Percentiles rank a stretch among this genome's conserved stretches.
Evolutionary conservation across 495 filamentous ascomycete genomes (phyloP).

Genomic region (Tuber indicum): DNA sequence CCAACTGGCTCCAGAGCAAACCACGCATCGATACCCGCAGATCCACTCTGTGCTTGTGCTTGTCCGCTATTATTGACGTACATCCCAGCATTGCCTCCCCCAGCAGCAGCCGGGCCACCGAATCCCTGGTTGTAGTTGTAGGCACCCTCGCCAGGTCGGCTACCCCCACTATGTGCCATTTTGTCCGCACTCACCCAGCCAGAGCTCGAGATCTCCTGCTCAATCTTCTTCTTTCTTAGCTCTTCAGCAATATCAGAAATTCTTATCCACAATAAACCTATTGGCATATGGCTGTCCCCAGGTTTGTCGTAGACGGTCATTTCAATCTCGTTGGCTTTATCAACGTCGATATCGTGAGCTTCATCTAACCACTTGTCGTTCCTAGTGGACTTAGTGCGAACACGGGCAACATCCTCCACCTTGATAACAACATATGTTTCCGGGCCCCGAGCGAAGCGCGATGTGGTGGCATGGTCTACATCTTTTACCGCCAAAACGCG

Average conservation of each 20-base stretch:
- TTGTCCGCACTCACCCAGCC: conserved; percentile 97
- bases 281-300: conserved; percentile 80
- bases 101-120: conserved; percentile 25
- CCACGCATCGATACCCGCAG: conserved; percentile 70
- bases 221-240: conserved; percentile 94
- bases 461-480: conserved; percentile 85
- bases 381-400: conserved; percentile 77
- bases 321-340: conserved; percentile 98
- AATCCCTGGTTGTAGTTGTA: conserved; percentile 46
- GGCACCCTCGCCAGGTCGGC: conserved; percentile 33
- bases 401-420: conserved; percentile 86
- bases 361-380: conserved; percentile 89
- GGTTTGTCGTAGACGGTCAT: conserved; percentile 95
- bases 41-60: conserved; percentile 17
- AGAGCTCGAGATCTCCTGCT: conserved; percentile 78
- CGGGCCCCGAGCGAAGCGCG: conserved; percentile 78
- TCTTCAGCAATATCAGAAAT: conserved; percentile 97
- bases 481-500: conserved; percentile 82
- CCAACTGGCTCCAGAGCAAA: conserved; percentile 94
- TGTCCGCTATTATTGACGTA: conserved; percentile 34
- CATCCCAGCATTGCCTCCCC: conserved; percentile 24
- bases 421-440: conserved; percentile 95
- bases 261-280: conserved; percentile 91
- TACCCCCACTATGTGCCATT: conserved; percentile 56
- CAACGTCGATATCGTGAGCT: conserved; percentile 80